Conservation (phyloP, 345 rosid species). For the Rhodomyrtus tomentosa region DNA sequence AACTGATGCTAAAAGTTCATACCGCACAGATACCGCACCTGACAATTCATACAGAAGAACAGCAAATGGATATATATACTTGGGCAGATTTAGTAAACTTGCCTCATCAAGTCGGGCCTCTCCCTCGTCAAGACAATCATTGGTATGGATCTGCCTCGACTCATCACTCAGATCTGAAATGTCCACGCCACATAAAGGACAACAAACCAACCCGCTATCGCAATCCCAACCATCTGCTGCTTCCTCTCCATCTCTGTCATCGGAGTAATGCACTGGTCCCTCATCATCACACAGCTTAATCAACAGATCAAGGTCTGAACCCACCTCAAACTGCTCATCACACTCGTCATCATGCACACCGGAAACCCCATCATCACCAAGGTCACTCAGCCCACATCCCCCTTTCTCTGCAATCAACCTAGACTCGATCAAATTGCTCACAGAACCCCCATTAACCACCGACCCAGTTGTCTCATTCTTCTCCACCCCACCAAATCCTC, state of each 20-base stretch:
- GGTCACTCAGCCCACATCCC: background rate
- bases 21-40: background rate
- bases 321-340: slow-evolving; percentile 20
- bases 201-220: slow-evolving; percentile 22
- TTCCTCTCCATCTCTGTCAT: background rate
- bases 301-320: slow-evolving; percentile 39
- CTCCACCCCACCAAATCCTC: background rate
- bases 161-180: slow-evolving; percentile 62
- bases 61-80: background rate
- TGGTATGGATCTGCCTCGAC: slow-evolving; percentile 56
- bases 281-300: slow-evolving; percentile 42
- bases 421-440: slow-evolving; percentile 51
- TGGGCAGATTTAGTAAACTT: slow-evolving; percentile 9
- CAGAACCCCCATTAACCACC: slow-evolving; percentile 18
- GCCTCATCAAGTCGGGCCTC: slow-evolving; percentile 28
- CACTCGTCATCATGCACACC: slow-evolving; percentile 6
- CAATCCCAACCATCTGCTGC: background rate
- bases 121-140: slow-evolving; percentile 60
- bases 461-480: slow-evolving; percentile 7
- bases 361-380: background rate
- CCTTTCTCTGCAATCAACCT: slow-evolving; percentile 22
- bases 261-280: background rate
- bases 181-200: slow-evolving; percentile 69
- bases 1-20: background rate
- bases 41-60: background rate